Conservation (phyloP, 345 rosid genomes). For the Lagerstroemia speciosa region DNA sequence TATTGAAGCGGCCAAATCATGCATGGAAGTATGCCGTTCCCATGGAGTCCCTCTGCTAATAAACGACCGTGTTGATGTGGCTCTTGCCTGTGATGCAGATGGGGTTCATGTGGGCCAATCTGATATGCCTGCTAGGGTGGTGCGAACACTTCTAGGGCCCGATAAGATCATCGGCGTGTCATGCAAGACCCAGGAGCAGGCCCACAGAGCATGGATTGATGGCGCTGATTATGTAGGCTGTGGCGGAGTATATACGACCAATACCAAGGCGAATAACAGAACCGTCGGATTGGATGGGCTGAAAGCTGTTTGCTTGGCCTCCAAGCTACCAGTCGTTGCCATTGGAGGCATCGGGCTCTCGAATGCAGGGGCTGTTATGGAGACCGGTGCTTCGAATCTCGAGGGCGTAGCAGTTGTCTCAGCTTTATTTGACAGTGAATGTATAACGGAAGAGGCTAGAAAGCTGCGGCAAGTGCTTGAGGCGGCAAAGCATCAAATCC, state of each 20-base stretch:
- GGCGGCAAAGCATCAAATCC: background rate
- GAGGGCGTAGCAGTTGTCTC: slow-evolving; percentile 86
- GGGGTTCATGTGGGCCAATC: slow-evolving; percentile 93
- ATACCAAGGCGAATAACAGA: slow-evolving; percentile 60
- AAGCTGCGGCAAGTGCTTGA: background rate
- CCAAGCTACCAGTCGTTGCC: slow-evolving; percentile 80
- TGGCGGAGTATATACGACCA: slow-evolving; percentile 79
- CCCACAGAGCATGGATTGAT: slow-evolving; percentile 72
- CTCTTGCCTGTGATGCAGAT: slow-evolving; percentile 77
- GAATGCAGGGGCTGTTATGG: slow-evolving; percentile 52
- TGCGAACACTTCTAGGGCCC: slow-evolving; percentile 70
- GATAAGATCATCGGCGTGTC: slow-evolving; percentile 83
- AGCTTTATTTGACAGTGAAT: slow-evolving; percentile 45
- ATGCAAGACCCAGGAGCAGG: slow-evolving; percentile 81
- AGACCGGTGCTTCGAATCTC: slow-evolving; percentile 37
- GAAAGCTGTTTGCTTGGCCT: slow-evolving; percentile 56
- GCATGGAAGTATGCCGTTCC: slow-evolving; percentile 49
- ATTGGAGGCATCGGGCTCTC: slow-evolving; percentile 74
- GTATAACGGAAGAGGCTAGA: background rate
- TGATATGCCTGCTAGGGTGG: slow-evolving; percentile 58
- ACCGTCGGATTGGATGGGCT: slow-evolving; percentile 84
- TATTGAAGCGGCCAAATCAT: slow-evolving; percentile 60
- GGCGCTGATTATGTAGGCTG: slow-evolving; percentile 93
- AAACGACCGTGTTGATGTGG: slow-evolving; percentile 79
- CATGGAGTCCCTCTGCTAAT: slow-evolving; percentile 58